phyloP scores from a whole-genome alignment of 176 grass and related monocot species.

The Carex pumila region DNA sequence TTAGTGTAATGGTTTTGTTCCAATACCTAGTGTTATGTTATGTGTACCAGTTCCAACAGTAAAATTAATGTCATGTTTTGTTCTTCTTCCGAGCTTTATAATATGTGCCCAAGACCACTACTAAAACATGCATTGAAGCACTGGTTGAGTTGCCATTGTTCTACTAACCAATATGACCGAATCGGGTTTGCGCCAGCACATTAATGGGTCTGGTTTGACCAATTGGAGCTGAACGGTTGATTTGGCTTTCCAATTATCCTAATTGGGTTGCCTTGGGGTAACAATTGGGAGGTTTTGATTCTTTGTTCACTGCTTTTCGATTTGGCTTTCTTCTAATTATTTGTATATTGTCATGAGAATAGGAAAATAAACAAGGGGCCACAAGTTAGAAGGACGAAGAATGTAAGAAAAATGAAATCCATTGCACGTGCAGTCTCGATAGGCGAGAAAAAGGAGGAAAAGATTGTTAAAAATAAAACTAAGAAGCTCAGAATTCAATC shows the following conservation, averaged over 20 bases:
- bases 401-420: conserved; percentile 60
- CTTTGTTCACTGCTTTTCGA: neutral
- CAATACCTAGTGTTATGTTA: neutral
- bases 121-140: neutral
- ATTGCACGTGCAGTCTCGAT: conserved; percentile 47
- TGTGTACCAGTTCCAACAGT: neutral
- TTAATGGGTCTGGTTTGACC: neutral
- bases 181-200: neutral
- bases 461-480: conserved; percentile 53
- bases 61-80: neutral
- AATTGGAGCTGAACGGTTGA: neutral
- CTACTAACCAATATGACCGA: neutral
- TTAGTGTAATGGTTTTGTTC: neutral
- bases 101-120: neutral
- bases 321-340: neutral
- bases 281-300: neutral
- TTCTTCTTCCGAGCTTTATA: neutral
- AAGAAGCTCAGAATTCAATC: conserved; percentile 70
- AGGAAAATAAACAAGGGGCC: conserved; percentile 82
- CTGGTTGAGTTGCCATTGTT: neutral
- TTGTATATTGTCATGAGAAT: conserved; percentile 10
- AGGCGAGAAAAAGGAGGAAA: conserved; percentile 61
- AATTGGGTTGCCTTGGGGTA: neutral
- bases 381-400: conserved; percentile 52
- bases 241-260: neutral